Evolutionary conservation across 2,329 filamentous ascomycete species (phyloP).

Genomic region (Colletotrichum trifolii): DNA sequence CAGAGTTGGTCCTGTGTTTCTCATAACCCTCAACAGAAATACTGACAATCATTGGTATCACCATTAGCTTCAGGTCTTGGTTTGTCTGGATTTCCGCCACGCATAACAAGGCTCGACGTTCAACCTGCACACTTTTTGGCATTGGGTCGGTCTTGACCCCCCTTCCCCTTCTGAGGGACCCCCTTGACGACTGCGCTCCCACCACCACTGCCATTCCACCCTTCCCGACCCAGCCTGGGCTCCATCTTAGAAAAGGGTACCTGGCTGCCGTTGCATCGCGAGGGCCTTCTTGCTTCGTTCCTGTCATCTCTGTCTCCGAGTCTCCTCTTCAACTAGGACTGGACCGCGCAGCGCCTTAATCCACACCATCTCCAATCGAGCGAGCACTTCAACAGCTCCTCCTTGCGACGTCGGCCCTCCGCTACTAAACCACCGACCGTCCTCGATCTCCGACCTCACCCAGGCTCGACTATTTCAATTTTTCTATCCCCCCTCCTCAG

Average conservation of each 20-base stretch:
- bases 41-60: no score
- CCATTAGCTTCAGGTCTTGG: no score
- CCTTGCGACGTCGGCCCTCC: constrained; percentile 35
- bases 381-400: constrained; percentile 36
- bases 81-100: no score
- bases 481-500: neutral
- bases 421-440: constrained; percentile 21
- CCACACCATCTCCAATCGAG: constrained; percentile 22
- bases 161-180: neutral
- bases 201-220: constrained; percentile 3
- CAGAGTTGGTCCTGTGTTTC: neutral
- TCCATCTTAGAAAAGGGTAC: constrained; percentile 33
- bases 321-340: constrained; percentile 27
- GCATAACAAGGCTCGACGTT: no score
- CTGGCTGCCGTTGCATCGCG: constrained; percentile 30
- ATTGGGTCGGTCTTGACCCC: neutral
- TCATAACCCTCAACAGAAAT: no score
- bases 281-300: constrained; percentile 10
- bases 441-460: constrained; percentile 32
- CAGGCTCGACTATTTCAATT: constrained; percentile 10
- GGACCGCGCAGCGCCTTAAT: constrained; percentile 21
- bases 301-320: neutral
- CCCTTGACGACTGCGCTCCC: neutral
- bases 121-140: no score
- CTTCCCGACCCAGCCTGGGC: constrained; percentile 21